phyloP scores from a whole-genome alignment of 371 early-diverging fungal species.

The Mortierella sp. region DNA sequence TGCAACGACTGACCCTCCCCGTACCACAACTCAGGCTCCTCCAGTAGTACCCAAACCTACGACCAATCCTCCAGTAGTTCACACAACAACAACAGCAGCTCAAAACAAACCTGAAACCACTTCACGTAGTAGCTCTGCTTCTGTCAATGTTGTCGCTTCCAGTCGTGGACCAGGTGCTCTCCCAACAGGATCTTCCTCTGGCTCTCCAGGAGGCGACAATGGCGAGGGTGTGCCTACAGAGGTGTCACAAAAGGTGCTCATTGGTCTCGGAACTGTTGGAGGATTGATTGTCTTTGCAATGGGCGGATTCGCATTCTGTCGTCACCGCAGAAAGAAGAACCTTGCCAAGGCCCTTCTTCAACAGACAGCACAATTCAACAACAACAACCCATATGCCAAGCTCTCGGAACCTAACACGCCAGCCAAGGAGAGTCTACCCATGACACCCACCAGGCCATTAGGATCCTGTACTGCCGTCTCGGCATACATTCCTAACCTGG shows the following conservation, averaged over 20 bases:
- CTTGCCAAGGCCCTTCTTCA: conserved; percentile 27
- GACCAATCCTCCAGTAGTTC: too few relatives aligned
- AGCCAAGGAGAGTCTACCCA: conserved; percentile 29
- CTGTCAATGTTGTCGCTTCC: too few relatives aligned
- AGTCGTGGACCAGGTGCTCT: too few relatives aligned
- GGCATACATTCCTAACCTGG: conserved; percentile 71
- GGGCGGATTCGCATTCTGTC: conserved; percentile 46
- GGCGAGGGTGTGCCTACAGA: conserved; percentile 33
- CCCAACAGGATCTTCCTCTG: conserved; percentile 5
- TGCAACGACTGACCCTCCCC: too few relatives aligned
- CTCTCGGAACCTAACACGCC: conserved; percentile 10
- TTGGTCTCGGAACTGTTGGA: conserved; percentile 38
- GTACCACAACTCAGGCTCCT: too few relatives aligned
- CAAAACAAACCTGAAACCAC: too few relatives aligned
- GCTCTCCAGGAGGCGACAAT: conserved; percentile 1
- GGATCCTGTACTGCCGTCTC: conserved; percentile 65
- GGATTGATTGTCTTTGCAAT: conserved; percentile 43
- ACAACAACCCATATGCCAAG: conserved; percentile 53
- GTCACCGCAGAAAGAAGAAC: conserved; percentile 50
- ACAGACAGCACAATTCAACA: conserved; percentile 50
- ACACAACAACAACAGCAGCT: too few relatives aligned
- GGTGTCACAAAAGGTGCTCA: conserved; percentile 32
- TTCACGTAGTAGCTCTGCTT: too few relatives aligned
- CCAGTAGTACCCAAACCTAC: too few relatives aligned
- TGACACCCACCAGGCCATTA: conserved; percentile 56